Evolutionary conservation across 805 yeast species (phyloP), one percentile per base, ranked within the genome.

Genomic region (Candida gorgasii): DNA sequence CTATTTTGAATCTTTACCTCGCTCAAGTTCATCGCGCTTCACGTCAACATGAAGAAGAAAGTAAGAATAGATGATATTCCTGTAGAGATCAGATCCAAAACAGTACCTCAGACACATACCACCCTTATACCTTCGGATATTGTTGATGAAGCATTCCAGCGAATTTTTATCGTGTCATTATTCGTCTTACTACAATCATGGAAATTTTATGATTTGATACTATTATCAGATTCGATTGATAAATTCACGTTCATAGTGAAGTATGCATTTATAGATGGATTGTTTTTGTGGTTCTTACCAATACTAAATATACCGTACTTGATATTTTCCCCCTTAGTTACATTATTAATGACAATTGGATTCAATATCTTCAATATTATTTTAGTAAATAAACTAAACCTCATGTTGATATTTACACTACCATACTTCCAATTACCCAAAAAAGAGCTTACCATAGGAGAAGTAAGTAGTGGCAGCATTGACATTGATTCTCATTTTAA

Each of bases 161-260:
- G 96, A 46, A 61, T 80, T 26, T 74, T 87, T 42, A 73, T 81
- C 2, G 59, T 82, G n/a, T 76, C 87, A 1, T 47, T 86, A 8
- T 87, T 89, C 57, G 67, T 77, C 2, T 69, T 86, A 24, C 72
- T 92, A n/a, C 97, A 90, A 61, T 78, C 87, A n/a, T 86, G 86
- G 78, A 92, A 93, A 58, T 43, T 87, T 1, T 86, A 85, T 52
- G 95, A 88, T 57, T 62, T 86, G 31, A 63, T 82, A 24, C 59
- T 80, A 16, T 63, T 86, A 44, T 67, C 11, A 45, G 65, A 17
- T 14, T 31, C 39, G 42, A 69, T 54, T 72, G 80, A 46, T 72
- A 78, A 56, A 45, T 69, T 78, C 63, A 70, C 74, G 14, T 87
- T 86, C 57, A 66, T 86, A 15, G 54, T 84, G 48, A 88, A 89